Evolutionary conservation across 2,329 filamentous ascomycete species (phyloP), one percentile per base, ranked within the genome.

Genomic region (Alternaria dauci): DNA sequence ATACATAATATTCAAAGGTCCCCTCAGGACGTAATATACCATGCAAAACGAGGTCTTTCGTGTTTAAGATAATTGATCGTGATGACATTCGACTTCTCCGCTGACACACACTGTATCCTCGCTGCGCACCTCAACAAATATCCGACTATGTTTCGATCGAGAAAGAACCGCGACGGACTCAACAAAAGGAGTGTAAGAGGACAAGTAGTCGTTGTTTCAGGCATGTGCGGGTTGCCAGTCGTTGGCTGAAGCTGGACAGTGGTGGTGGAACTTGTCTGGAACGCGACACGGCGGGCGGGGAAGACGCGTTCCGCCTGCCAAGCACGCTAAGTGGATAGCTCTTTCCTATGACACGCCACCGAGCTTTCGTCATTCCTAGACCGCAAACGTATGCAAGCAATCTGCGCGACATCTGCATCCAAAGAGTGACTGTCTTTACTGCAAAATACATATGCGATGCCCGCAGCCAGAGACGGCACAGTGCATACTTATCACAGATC

Each of bases 281-380:
- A 41, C 39, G 39, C 46, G 30, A 48, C 44, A 28, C 44, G 44
- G 12, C 28, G 20, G 44, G 44, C 1, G n/a, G 12, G 18, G 44
- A 30, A 47, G 44, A 47, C 44, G 44, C 26, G 44, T 47, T 25
- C 20, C 44, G 44, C 44, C 32, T 47, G 26, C 2, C 26, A 16
- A 47, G 26, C 44, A 47, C 26, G 6, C 26, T 32, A 20, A 11
- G 7, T 9, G n/a, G 9, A 5, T 47, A n/a, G n/a, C 26, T 16
- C 26, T 47, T 32, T 32, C 5, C 0, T 8, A n/a, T 30, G n/a
- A 18, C n/a, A 5, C 26, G 3, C 8, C 26, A 47, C 7, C 28
- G 12, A 41, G 20, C 2, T n/a, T 8, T 14, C 16, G 3, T 1
- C 18, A 9, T 12, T 5, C n/a, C 1, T 12, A 8, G 30, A 18